These are phyloP conservation scores for Penicillium goetzii DNA, from an alignment of 495 filamentous ascomycete species.

Conservation along the genomic window DNA sequence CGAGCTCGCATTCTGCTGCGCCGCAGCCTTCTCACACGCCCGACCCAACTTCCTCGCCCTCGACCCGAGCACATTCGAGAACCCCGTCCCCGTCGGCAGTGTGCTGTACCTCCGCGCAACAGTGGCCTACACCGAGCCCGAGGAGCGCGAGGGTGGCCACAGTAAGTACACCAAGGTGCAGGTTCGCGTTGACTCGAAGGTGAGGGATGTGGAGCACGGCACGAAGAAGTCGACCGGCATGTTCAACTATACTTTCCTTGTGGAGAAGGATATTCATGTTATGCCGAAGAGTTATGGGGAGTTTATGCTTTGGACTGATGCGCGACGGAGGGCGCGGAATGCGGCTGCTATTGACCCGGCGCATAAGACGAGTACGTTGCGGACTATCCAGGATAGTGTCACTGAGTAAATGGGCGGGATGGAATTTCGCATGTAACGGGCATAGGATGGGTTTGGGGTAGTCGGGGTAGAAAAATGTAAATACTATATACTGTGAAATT, in stretches of 20 bases:
- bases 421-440: neutral
- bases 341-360: conserved; percentile 41
- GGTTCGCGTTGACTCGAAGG: conserved; percentile 75
- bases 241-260: conserved; percentile 85
- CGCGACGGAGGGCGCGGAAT: conserved; percentile 60
- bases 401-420: conserved; percentile 45
- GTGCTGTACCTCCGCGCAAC: conserved; percentile 80
- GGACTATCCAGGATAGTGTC: conserved; percentile 49
- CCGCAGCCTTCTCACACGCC: conserved; percentile 74
- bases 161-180: conserved; percentile 69
- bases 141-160: conserved; percentile 37
- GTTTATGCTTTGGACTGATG: conserved; percentile 81
- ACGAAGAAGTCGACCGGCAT: conserved; percentile 74
- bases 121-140: conserved; percentile 77
- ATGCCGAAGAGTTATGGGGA: conserved; percentile 76
- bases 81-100: conserved; percentile 81
- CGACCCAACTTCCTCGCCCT: conserved; percentile 77
- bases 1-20: conserved; percentile 87
- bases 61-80: conserved; percentile 81
- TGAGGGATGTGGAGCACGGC: conserved; percentile 78
- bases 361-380: conserved; percentile 43
- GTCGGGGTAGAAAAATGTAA: neutral
- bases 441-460: neutral
- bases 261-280: conserved; percentile 71
- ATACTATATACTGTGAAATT: neutral